Conservation (phyloP, 208 protist species). For the Trypanosoma mega region DNA sequence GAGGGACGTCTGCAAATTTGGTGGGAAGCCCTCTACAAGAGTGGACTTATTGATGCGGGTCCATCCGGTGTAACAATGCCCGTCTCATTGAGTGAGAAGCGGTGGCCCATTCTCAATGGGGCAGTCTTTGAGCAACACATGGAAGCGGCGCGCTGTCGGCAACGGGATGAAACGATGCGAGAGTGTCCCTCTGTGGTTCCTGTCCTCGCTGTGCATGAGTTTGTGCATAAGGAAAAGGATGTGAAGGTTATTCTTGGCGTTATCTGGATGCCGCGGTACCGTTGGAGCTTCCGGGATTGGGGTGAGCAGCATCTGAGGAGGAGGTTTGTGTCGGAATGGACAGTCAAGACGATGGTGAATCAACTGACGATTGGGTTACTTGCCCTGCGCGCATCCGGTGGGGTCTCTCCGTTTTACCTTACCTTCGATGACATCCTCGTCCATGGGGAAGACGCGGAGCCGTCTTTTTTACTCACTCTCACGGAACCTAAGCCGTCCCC, state of each 20-base stretch:
- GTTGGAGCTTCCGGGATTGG: slow-evolving; percentile 45
- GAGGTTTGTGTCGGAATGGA: slow-evolving; percentile 34
- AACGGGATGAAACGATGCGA: slow-evolving; percentile 28
- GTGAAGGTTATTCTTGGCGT: slow-evolving; percentile 40
- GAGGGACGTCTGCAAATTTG: slow-evolving; percentile 38
- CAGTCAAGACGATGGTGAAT: slow-evolving; percentile 34
- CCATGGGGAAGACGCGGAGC: slow-evolving; percentile 26
- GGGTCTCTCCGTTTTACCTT: slow-evolving; percentile 23
- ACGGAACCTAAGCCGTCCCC: background rate
- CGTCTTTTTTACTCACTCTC: slow-evolving; percentile 34
- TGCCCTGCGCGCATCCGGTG: slow-evolving; percentile 15
- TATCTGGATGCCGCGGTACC: slow-evolving; percentile 73
- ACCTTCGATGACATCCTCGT: slow-evolving; percentile 51
- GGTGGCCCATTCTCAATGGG: slow-evolving; percentile 56
- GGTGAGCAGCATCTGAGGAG: slow-evolving; percentile 19
- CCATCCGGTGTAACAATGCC: slow-evolving; percentile 16
- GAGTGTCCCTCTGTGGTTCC: slow-evolving; percentile 50
- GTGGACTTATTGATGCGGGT: slow-evolving; percentile 23
- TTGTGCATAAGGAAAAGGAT: slow-evolving; percentile 29
- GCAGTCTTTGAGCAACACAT: slow-evolving; percentile 30
- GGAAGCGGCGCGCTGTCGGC: slow-evolving; percentile 20
- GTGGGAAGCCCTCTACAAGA: slow-evolving; percentile 27
- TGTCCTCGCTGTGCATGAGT: slow-evolving; percentile 41
- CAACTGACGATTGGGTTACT: slow-evolving; percentile 36
- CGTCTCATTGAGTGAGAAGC: slow-evolving; percentile 3